Conservation (phyloP, 2,329 filamentous ascomycete genomes). For the Trichoderma harzianum region DNA sequence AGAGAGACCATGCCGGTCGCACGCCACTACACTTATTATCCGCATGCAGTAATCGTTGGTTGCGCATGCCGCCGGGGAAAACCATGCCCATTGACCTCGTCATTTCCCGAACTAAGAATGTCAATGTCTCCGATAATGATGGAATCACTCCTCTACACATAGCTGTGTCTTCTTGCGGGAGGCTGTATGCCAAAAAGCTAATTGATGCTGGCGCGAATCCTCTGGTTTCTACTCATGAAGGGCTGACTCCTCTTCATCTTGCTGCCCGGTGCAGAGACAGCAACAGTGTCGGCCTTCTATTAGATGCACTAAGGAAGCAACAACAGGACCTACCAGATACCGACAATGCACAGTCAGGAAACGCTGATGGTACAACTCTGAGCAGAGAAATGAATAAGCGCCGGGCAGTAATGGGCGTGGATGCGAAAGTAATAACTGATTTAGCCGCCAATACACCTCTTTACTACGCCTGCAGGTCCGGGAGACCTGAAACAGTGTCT, state of each 20-base stretch:
- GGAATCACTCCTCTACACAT: conserved; percentile 26
- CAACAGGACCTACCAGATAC: background rate
- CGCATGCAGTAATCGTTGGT: background rate
- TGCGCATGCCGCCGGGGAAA: background rate
- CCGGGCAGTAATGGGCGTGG: background rate
- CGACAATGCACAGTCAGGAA: background rate
- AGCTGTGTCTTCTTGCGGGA: conserved; percentile 23
- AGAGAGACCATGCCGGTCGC: conserved; percentile 22
- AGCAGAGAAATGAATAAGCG: background rate
- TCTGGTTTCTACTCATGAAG: conserved; percentile 29
- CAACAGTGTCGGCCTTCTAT: conserved; percentile 33
- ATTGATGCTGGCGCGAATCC: conserved; percentile 37
- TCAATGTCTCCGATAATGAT: conserved; percentile 18
- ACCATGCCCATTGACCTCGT: conserved; percentile 20
- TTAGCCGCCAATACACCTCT: conserved; percentile 17
- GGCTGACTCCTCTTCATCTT: conserved; percentile 38
- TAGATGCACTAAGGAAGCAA: conserved; percentile 14
- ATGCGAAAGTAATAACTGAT: background rate
- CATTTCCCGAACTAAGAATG: conserved; percentile 18
- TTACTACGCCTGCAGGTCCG: conserved; percentile 24
- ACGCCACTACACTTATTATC: conserved; percentile 27
- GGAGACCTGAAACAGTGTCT: conserved; percentile 23
- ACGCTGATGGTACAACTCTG: background rate
- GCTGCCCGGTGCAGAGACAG: conserved; percentile 31
- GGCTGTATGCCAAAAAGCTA: conserved; percentile 26